These are phyloP conservation scores for Phytophthora niederhauseri DNA, from an alignment of 352 stramenopile species.

Conservation along the genomic window DNA sequence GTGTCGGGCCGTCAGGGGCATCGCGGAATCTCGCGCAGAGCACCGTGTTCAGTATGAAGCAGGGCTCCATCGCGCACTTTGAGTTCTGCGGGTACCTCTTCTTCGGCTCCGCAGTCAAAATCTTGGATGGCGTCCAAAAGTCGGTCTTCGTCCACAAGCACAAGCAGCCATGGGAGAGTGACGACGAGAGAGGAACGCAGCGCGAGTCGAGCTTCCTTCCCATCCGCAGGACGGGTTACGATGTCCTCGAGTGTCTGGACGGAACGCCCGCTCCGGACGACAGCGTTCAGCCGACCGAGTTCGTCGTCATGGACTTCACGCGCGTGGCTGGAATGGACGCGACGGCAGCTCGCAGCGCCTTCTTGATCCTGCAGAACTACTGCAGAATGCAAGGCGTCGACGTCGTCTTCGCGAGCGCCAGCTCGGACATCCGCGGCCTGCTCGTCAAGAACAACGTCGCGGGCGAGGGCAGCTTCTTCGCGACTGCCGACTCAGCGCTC, in stretches of 20 bases:
- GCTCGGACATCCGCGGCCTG: constrained; percentile 57
- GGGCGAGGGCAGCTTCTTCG: constrained; percentile 55
- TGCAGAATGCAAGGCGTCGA: constrained; percentile 65
- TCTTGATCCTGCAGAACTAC: constrained; percentile 81
- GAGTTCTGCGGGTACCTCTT: constrained; percentile 85
- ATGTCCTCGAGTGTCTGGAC: constrained; percentile 71
- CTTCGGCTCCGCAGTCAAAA: constrained; percentile 77
- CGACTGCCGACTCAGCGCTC: constrained; percentile 65
- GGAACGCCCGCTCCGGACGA: constrained; percentile 44
- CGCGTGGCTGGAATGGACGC: constrained; percentile 87
- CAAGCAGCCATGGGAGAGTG: not conserved
- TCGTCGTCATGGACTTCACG: constrained; percentile 84
- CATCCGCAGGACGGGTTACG: constrained; percentile 42
- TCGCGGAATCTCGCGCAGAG: constrained; percentile 49
- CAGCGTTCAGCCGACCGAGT: constrained; percentile 57
- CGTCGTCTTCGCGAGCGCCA: constrained; percentile 62
- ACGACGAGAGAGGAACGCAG: constrained; percentile 21
- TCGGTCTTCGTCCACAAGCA: constrained; percentile 59
- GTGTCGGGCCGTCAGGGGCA: constrained; percentile 28
- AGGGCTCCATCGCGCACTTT: constrained; percentile 65
- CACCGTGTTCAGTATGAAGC: constrained; percentile 55
- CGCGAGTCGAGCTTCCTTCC: constrained; percentile 43
- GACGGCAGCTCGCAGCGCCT: constrained; percentile 68
- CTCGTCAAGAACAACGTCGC: constrained; percentile 72
- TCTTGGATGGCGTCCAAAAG: constrained; percentile 73